Evolutionary conservation across 2,329 filamentous ascomycete genomes (phyloP).

Genomic region (Scytalidium lignicola): DNA sequence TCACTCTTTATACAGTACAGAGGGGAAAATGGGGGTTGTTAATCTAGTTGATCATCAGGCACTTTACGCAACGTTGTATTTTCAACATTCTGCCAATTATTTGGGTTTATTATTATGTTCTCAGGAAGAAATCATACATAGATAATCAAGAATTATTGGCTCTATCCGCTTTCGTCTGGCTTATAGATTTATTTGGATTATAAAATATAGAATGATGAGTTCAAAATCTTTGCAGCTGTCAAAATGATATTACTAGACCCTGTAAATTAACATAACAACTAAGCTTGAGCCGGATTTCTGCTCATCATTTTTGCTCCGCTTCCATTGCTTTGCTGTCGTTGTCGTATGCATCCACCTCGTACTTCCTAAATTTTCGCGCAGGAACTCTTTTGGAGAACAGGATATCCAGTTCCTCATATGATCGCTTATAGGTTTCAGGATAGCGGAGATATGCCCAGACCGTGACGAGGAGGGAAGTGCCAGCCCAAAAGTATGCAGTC

Average conservation of each 20-base stretch:
- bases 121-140: no score
- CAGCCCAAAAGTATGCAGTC: slow-evolving; percentile 5
- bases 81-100: neutral
- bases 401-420: slow-evolving; percentile 9
- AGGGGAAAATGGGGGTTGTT: neutral
- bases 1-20: no score
- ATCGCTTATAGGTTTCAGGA: slow-evolving; percentile 27
- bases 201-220: no score
- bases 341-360: slow-evolving; percentile 31
- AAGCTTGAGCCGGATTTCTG: neutral
- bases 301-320: neutral
- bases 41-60: neutral
- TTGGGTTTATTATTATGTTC: neutral
- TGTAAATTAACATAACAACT: no score
- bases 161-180: no score
- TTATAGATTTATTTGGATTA: no score
- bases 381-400: slow-evolving; percentile 4
- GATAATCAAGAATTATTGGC: no score
- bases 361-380: slow-evolving; percentile 5
- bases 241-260: no score
- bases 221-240: no score
- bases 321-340: neutral
- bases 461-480: slow-evolving; percentile 1
- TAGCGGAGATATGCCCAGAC: slow-evolving; percentile 13
- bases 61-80: neutral